A percentile compares a stretch with the other conserved stretches of the same genome.
Conservation (phyloP, 192 early-diverging fungal species). For the Umbelopsis ramanniana region DNA sequence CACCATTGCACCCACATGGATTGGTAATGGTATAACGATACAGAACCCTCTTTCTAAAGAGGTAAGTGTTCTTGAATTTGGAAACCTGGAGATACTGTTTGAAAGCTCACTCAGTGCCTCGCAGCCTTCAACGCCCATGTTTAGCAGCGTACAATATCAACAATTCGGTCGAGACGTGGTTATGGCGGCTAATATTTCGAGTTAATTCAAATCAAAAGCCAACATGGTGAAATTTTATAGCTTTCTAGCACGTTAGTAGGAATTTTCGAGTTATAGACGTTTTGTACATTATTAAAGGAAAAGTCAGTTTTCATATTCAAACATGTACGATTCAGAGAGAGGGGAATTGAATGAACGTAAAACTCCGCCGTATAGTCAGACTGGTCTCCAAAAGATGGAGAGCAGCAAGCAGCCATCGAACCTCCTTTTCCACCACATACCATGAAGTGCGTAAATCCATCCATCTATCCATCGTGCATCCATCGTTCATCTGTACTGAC, state of each 20-base stretch:
- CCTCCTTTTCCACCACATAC: constrained; percentile 24
- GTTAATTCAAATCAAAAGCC: background rate
- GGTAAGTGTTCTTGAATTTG: background rate
- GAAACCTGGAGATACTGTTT: background rate
- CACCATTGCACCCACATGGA: background rate
- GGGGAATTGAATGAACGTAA: background rate
- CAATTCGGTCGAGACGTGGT: constrained; percentile 11
- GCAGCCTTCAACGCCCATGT: background rate
- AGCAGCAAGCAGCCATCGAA: constrained; percentile 3
- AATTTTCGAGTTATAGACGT: no score
- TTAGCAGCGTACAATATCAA: background rate
- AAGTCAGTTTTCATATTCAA: no score
- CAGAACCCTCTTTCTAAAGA: background rate
- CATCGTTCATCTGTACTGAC: constrained; percentile 18
- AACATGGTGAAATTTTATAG: no score
- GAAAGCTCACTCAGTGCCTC: no score
- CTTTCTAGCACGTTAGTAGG: no score
- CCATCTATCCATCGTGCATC: constrained; percentile 22
- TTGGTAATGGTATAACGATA: background rate
- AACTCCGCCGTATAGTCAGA: constrained; percentile 1
- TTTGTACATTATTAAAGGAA: background rate
- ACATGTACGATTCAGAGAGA: no score
- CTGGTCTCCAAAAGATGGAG: constrained; percentile 2
- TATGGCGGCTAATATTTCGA: background rate
- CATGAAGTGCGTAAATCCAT: constrained; percentile 28